phyloP scores from a whole-genome alignment of 2,329 filamentous ascomycete genomes.

The Aspergillus nomiae region DNA sequence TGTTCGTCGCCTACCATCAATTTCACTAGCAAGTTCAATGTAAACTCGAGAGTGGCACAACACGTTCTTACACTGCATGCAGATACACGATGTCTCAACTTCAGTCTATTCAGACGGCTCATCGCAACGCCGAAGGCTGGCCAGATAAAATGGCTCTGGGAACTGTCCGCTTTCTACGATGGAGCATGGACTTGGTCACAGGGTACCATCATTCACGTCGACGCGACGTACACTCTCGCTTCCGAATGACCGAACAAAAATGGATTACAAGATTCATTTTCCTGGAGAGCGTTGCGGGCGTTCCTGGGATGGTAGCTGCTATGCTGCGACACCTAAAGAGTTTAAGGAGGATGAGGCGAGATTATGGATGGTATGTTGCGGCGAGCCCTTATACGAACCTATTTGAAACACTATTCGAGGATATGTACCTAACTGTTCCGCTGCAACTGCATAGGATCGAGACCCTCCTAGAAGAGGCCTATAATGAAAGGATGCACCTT shows the following conservation, averaged over 20 bases:
- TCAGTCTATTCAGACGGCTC: slow-evolving; percentile 50
- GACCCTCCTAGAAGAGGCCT: slow-evolving; percentile 83
- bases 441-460: slow-evolving; percentile 65
- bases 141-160: slow-evolving; percentile 79
- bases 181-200: slow-evolving; percentile 78
- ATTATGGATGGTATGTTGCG: slow-evolving; percentile 70
- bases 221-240: slow-evolving; percentile 53
- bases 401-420: not conserved
- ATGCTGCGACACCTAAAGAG: slow-evolving; percentile 89
- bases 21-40: not conserved
- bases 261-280: slow-evolving; percentile 92
- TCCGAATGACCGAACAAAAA: slow-evolving; percentile 76
- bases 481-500: slow-evolving; percentile 92
- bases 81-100: slow-evolving; percentile 73
- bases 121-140: slow-evolving; percentile 70
- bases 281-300: slow-evolving; percentile 89
- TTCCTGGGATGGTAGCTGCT: slow-evolving; percentile 94
- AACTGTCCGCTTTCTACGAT: slow-evolving; percentile 74
- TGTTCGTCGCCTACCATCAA: not conserved
- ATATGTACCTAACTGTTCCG: not conserved
- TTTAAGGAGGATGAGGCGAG: slow-evolving; percentile 80
- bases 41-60: not conserved
- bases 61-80: slow-evolving; percentile 30
- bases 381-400: not conserved
- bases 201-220: slow-evolving; percentile 73